Conservation (phyloP, 2,329 filamentous ascomycete species). For the Scytalidium sp. region DNA sequence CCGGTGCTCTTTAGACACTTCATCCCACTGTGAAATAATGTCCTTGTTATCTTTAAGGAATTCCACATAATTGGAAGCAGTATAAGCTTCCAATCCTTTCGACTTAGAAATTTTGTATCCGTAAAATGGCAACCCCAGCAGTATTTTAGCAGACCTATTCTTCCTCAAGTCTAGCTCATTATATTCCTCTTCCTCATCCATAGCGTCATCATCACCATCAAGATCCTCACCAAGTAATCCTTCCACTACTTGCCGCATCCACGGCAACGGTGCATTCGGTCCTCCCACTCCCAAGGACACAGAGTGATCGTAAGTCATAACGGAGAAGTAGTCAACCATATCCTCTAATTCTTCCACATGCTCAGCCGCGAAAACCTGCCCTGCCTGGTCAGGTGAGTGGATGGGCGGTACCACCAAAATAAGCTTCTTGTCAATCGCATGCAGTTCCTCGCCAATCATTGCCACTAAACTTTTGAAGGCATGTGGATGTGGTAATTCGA, state of each 20-base stretch:
- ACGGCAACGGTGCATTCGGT: neutral
- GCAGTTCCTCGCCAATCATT: conserved; percentile 1
- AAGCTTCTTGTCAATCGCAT: neutral
- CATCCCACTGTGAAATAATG: conserved; percentile 1
- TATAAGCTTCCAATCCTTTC: conserved; percentile 4
- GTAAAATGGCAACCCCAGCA: conserved; percentile 3
- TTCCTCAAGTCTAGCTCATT: neutral
- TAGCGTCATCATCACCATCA: conserved; percentile 1
- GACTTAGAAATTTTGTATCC: conserved; percentile 1
- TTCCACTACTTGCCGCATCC: conserved; percentile 2
- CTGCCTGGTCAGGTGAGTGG: neutral
- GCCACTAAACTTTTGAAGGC: neutral
- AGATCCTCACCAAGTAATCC: conserved; percentile 1
- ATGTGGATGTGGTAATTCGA: conserved; percentile 1
- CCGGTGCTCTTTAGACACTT: conserved; percentile 1
- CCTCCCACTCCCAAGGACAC: neutral
- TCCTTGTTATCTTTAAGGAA: neutral
- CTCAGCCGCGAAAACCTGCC: neutral
- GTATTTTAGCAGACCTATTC: neutral
- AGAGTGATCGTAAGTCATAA: conserved; percentile 5
- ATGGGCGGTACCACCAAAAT: conserved; percentile 1
- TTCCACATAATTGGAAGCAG: conserved; percentile 3
- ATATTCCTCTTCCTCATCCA: neutral
- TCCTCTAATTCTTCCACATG: conserved; percentile 3
- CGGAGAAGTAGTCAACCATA: conserved; percentile 2